A percentile compares a stretch with the other conserved stretches of the same genome.
Evolutionary conservation across 768 basidiomycete genomes (phyloP).

Genomic region (Tricholoma matsutake): DNA sequence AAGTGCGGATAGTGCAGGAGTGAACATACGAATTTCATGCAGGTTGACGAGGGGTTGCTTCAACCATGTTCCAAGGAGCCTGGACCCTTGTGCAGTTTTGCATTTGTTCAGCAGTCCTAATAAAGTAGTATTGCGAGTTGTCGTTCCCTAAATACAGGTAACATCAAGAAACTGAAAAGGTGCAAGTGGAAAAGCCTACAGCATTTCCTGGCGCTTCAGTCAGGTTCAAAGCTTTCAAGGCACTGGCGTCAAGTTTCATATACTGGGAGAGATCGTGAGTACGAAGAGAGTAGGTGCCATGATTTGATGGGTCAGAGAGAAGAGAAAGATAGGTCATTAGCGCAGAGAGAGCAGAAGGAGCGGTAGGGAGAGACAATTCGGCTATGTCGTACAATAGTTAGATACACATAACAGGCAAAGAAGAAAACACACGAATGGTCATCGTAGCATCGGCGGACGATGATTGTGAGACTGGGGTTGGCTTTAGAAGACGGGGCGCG

Average conservation of each 20-base stretch:
- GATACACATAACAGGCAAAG: neutral
- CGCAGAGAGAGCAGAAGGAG: slow-evolving; percentile 79
- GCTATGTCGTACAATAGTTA: slow-evolving; percentile 40
- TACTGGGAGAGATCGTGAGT: slow-evolving; percentile 92
- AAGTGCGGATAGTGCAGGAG: neutral
- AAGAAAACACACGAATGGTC: slow-evolving; percentile 48
- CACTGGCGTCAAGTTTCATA: slow-evolving; percentile 96
- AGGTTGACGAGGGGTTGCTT: slow-evolving; percentile 94
- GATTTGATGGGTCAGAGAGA: slow-evolving; percentile 71
- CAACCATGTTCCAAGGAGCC: slow-evolving; percentile 87
- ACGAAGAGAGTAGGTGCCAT: slow-evolving; percentile 73
- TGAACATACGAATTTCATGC: slow-evolving; percentile 81
- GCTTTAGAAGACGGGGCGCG: slow-evolving; percentile 64
- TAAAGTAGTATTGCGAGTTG: slow-evolving; percentile 80
- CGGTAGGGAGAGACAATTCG: slow-evolving; percentile 70
- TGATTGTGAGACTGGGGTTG: slow-evolving; percentile 31
- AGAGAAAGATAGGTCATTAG: slow-evolving; percentile 82
- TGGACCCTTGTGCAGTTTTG: slow-evolving; percentile 92
- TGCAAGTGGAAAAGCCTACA: slow-evolving; percentile 27
- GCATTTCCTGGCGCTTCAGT: slow-evolving; percentile 66
- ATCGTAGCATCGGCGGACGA: slow-evolving; percentile 49
- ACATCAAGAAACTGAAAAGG: neutral
- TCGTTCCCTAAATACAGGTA: slow-evolving; percentile 40
- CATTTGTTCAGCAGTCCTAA: slow-evolving; percentile 91
- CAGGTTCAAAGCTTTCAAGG: slow-evolving; percentile 84